Conservation (phyloP, 2,329 filamentous ascomycete genomes). For the Metarhizium guizhouense region DNA sequence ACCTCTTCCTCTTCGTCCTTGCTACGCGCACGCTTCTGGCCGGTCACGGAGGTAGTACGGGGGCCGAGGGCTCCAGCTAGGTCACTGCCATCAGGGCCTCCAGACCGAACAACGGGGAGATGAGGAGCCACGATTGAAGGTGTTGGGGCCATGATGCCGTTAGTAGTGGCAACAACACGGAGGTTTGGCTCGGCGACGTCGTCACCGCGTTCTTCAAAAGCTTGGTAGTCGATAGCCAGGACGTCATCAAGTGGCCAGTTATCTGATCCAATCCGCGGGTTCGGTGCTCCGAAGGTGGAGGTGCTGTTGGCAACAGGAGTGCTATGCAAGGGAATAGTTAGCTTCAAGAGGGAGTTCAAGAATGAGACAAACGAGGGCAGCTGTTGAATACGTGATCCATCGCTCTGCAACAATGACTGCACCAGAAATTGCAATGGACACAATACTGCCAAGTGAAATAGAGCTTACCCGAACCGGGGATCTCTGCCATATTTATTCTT, state of each 20-base stretch:
- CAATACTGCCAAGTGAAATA: neutral
- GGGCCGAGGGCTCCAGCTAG: neutral
- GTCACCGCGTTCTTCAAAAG: neutral
- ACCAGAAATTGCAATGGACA: neutral
- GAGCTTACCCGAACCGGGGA: slow-evolving; percentile 27
- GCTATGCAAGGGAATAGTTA: neutral
- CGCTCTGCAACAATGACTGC: too few species aligned
- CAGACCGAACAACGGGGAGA: neutral
- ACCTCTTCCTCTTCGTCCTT: neutral
- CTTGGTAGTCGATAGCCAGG: neutral
- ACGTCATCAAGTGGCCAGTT: neutral
- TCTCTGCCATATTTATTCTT: slow-evolving; percentile 32
- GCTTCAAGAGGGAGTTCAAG: neutral
- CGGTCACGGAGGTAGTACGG: neutral
- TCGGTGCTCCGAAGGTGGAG: neutral
- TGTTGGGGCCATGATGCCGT: neutral
- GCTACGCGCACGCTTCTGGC: neutral
- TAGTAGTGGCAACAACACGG: neutral
- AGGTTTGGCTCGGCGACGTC: neutral
- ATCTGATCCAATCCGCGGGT: neutral
- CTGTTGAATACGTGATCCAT: too few species aligned
- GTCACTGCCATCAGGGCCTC: neutral
- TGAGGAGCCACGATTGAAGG: neutral
- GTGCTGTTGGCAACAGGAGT: neutral
- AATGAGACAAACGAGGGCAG: too few species aligned